Base-by-base conservation (phyloP, 108 stramenopile species). In the Thalassiosira profunda region DNA sequence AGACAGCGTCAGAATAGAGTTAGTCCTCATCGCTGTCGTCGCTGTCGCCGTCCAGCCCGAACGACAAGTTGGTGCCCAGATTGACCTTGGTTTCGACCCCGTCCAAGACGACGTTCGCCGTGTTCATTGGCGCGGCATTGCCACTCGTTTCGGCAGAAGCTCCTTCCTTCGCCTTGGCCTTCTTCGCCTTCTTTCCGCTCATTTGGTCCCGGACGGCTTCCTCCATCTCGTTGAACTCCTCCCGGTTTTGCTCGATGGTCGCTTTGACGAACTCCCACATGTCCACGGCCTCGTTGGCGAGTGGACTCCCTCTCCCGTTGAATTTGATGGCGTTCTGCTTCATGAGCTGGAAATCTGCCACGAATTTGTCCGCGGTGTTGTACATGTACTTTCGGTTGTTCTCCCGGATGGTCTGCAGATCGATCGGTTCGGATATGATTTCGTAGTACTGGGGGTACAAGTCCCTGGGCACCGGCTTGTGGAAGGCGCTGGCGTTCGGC, bases 261-360 rank as follows among this genome's bases (percentile, higher is more conserved):
- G 47, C 65, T 34, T 86, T 82, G 2, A 89, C 94, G 38, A 82
- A 59, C 28, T 92, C 83, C 38, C 79, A 87, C 20, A 95, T 95
- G 36, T 81, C 80, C 15, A 42, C 64, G 18, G 88, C 94, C 60
- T 95, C 89, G 12, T 63, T 74, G 8, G 86, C 86, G 36, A 95
- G 79, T 18, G 56, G 42, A 33, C 56, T 55, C 5, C 44, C 76
- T 40, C 67, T 72, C 11, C 88, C 88, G 45, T 95, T 95, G 76
- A 95, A 95, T 64, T 90, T 92, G 53, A 86, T 63, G 4, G 94
- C 91, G 64, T 95, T 95, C 26, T 58, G 76, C 51, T 85, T 95
- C 91, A 95, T 90, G 45, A 92, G 63, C 18, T 88, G 84, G 78
- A 95, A 92, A 48, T 95, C 93, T 15, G 63, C 64, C 20, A 95